Evolutionary conservation across 2,329 filamentous ascomycete species (phyloP).

Genomic region (Zymoseptoria passerinii): DNA sequence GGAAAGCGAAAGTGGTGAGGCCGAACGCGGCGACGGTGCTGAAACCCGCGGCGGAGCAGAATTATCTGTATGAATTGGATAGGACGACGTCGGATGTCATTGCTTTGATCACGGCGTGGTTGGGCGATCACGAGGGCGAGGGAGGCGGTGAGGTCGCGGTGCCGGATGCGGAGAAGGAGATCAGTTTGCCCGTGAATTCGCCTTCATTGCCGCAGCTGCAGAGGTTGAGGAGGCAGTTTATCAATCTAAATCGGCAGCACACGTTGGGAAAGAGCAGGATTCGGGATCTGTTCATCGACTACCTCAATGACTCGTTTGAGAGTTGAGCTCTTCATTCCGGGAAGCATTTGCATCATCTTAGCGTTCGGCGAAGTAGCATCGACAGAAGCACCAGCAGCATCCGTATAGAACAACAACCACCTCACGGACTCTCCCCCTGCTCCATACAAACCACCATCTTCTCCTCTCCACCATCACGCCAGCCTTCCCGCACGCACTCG

Average conservation of each 20-base stretch:
- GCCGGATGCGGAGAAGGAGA: slow-evolving; percentile 42
- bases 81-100: slow-evolving; percentile 70
- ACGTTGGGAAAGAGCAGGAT: slow-evolving; percentile 34
- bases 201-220: slow-evolving; percentile 65
- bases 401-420: not conserved
- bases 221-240: slow-evolving; percentile 67
- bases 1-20: slow-evolving; percentile 57
- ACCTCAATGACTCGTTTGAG: slow-evolving; percentile 34
- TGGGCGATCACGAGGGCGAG: slow-evolving; percentile 55
- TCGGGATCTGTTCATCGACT: slow-evolving; percentile 34
- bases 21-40: slow-evolving; percentile 69
- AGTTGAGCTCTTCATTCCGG: slow-evolving; percentile 10
- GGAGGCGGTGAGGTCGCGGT: slow-evolving; percentile 52
- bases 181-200: slow-evolving; percentile 61
- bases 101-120: slow-evolving; percentile 58
- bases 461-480: not conserved
- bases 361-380: not conserved
- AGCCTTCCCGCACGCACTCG: not conserved
- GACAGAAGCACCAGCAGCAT: not conserved
- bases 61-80: slow-evolving; percentile 75
- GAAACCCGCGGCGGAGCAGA: slow-evolving; percentile 54
- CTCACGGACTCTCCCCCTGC: not conserved
- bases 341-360: not conserved
- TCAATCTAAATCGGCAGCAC: slow-evolving; percentile 64
- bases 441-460: not conserved